Conservation (phyloP, 768 basidiomycete genomes). For the Rhizopogon sp. region DNA sequence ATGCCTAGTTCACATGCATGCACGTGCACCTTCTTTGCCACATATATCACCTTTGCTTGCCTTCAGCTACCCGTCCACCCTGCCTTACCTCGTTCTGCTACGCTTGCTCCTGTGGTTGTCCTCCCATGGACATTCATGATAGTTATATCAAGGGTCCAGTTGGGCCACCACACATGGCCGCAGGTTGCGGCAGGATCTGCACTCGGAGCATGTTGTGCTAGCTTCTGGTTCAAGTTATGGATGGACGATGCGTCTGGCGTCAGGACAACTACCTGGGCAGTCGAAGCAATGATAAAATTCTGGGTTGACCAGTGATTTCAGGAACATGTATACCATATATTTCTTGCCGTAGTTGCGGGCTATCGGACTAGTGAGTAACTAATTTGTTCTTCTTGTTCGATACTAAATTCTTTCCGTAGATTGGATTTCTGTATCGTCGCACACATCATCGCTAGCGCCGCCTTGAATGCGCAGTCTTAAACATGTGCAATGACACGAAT, state of each 20-base stretch:
- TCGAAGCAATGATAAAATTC: constrained; percentile 6
- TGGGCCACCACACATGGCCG: constrained; percentile 70
- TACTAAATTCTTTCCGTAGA: not conserved
- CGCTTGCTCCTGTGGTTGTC: constrained; percentile 39
- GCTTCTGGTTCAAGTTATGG: constrained; percentile 60
- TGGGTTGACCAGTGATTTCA: not conserved
- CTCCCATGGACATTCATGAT: constrained; percentile 54
- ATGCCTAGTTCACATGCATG: constrained; percentile 87
- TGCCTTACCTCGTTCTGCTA: constrained; percentile 35
- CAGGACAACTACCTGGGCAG: constrained; percentile 12
- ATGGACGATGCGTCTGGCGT: constrained; percentile 15
- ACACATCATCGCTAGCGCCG: not conserved
- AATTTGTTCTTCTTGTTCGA: not conserved
- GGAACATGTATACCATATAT: not conserved
- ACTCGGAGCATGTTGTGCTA: constrained; percentile 51
- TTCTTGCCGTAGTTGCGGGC: too few relatives aligned
- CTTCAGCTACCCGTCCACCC: constrained; percentile 54
- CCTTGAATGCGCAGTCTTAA: not conserved
- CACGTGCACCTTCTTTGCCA: constrained; percentile 57
- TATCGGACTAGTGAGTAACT: not conserved
- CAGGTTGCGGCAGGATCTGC: constrained; percentile 59
- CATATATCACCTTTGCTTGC: constrained; percentile 56
- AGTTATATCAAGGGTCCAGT: constrained; percentile 62
- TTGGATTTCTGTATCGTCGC: not conserved
- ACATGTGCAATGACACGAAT: too few relatives aligned